phyloP scores from a whole-genome alignment of 2,329 filamentous ascomycete genomes.

The Aspergillus fructus region DNA sequence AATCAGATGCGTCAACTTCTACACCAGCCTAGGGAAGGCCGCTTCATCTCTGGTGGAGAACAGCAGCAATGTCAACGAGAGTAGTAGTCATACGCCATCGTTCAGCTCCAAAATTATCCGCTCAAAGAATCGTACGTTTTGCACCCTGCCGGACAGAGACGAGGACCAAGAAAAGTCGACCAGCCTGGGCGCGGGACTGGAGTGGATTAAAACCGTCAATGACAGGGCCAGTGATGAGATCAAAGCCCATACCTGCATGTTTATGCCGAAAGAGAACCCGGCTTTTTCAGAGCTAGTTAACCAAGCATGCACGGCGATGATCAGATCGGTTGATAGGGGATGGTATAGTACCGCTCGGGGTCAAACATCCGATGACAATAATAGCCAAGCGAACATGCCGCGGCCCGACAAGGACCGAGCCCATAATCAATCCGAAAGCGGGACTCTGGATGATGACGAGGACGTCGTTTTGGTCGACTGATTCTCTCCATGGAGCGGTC shows the following conservation, averaged over 20 bases:
- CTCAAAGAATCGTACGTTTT: constrained; percentile 76
- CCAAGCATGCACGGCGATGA: constrained; percentile 39
- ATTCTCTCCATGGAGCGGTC: not conserved
- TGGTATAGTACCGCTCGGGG: constrained; percentile 37
- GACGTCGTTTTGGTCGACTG: constrained; percentile 38
- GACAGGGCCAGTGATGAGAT: constrained; percentile 77
- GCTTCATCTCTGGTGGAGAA: constrained; percentile 44
- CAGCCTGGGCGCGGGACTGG: constrained; percentile 42
- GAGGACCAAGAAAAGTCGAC: constrained; percentile 26
- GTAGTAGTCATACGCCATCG: constrained; percentile 17
- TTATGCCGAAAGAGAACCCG: constrained; percentile 44
- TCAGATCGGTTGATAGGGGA: constrained; percentile 39
- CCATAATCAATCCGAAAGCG: constrained; percentile 18
- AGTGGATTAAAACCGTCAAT: constrained; percentile 73
- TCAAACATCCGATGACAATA: constrained; percentile 21
- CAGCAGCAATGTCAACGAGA: constrained; percentile 11
- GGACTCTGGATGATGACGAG: constrained; percentile 31
- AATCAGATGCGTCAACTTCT: constrained; percentile 81
- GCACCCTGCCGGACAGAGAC: constrained; percentile 68
- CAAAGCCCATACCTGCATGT: constrained; percentile 67
- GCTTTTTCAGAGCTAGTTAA: constrained; percentile 42
- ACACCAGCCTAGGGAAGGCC: constrained; percentile 75
- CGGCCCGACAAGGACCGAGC: constrained; percentile 13
- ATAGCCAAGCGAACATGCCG: constrained; percentile 15
- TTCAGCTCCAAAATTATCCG: constrained; percentile 40